A percentile compares a stretch with the other conserved stretches of the same genome.
Evolutionary conservation across 2,329 filamentous ascomycete species (phyloP).

Genomic region (Hymenoscyphus repandus): DNA sequence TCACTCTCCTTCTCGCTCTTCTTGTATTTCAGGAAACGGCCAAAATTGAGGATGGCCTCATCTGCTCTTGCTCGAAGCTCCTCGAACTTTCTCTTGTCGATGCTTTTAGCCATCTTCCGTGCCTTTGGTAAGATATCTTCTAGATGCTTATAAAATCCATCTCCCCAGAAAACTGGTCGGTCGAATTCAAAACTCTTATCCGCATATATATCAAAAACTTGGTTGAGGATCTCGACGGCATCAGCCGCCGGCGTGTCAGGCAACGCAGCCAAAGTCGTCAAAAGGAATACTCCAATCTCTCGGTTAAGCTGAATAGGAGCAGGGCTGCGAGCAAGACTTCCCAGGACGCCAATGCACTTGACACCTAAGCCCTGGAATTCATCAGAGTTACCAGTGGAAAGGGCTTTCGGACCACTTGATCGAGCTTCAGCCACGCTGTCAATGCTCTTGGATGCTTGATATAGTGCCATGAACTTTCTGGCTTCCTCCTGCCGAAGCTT

Average conservation of each 20-base stretch:
- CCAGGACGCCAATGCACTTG: slow-evolving; percentile 62
- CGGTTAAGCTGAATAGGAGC: slow-evolving; percentile 51
- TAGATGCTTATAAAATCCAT: slow-evolving; percentile 54
- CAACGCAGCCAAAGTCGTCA: slow-evolving; percentile 47
- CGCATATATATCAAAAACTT: slow-evolving; percentile 63
- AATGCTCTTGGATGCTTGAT: slow-evolving; percentile 49
- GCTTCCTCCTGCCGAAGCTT: slow-evolving; percentile 50
- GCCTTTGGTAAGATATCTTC: slow-evolving; percentile 49
- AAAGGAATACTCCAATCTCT: slow-evolving; percentile 58
- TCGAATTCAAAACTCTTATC: slow-evolving; percentile 56
- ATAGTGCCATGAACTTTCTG: slow-evolving; percentile 59
- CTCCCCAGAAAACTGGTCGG: slow-evolving; percentile 58
- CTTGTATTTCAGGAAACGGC: slow-evolving; percentile 60
- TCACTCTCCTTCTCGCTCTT: slow-evolving; percentile 28
- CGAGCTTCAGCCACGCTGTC: slow-evolving; percentile 19
- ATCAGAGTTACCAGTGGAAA: slow-evolving; percentile 23
- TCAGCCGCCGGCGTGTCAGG: slow-evolving; percentile 52
- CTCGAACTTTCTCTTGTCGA: slow-evolving; percentile 53
- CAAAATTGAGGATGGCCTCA: slow-evolving; percentile 55
- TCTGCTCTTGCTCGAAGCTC: slow-evolving; percentile 57
- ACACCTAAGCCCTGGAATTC: slow-evolving; percentile 59
- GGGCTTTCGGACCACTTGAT: slow-evolving; percentile 14
- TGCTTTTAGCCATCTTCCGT: slow-evolving; percentile 50
- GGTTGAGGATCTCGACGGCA: slow-evolving; percentile 58
- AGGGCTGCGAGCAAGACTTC: slow-evolving; percentile 54